Evolutionary conservation across 2,329 filamentous ascomycete species (phyloP).

Genomic region (Trichoderma cornu-damae): DNA sequence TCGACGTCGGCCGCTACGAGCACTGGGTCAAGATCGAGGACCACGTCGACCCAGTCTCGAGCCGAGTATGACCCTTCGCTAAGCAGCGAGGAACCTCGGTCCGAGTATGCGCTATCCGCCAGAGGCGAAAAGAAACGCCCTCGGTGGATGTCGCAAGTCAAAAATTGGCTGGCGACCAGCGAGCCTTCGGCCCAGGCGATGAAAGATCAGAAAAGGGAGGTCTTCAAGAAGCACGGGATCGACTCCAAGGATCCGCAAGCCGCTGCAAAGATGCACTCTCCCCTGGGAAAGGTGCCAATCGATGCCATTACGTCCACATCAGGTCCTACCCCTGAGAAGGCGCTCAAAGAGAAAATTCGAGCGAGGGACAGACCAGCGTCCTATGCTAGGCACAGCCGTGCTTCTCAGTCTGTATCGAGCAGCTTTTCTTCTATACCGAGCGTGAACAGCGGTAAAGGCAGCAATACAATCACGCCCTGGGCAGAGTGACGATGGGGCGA

Average conservation of each 20-base stretch:
- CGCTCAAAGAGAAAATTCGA: constrained; percentile 33
- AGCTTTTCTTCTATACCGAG: constrained; percentile 32
- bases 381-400: constrained; percentile 25
- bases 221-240: constrained; percentile 42
- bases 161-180: constrained; percentile 44
- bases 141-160: constrained; percentile 42
- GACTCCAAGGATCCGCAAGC: constrained; percentile 40
- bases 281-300: constrained; percentile 41
- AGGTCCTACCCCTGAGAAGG: constrained; percentile 44
- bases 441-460: constrained; percentile 28
- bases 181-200: constrained; percentile 48
- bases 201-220: constrained; percentile 41
- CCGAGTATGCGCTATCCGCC: constrained; percentile 9
- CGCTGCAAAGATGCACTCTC: constrained; percentile 43
- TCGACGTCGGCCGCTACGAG: background rate
- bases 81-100: constrained; percentile 22
- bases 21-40: background rate
- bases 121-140: constrained; percentile 25
- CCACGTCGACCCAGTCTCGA: constrained; percentile 21
- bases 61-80: constrained; percentile 26
- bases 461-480: constrained; percentile 34
- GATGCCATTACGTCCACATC: constrained; percentile 43
- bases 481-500: constrained; percentile 21
- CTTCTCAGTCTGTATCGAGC: constrained; percentile 33
- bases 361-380: constrained; percentile 31